phyloP scores from a whole-genome alignment of 2,329 filamentous ascomycete species.

The Mollisiaceae sp. region DNA sequence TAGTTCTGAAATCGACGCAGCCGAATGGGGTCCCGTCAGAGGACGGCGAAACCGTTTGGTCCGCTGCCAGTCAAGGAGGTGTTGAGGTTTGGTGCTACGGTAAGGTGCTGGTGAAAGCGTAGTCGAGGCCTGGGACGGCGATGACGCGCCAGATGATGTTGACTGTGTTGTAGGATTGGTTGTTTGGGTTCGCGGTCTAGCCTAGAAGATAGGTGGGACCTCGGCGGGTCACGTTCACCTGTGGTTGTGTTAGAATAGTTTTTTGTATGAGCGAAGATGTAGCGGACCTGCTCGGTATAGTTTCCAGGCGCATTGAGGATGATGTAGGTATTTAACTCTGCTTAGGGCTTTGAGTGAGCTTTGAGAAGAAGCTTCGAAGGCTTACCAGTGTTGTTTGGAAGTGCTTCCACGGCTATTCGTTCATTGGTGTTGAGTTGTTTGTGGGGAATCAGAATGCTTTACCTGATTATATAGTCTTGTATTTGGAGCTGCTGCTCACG shows the following conservation, averaged over 20 bases:
- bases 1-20: slow-evolving; percentile 65
- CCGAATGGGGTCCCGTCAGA: slow-evolving; percentile 66
- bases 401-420: slow-evolving; percentile 32
- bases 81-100: slow-evolving; percentile 67
- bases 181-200: slow-evolving; percentile 43
- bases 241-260: slow-evolving; percentile 49
- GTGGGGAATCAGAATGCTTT: neutral
- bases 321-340: slow-evolving; percentile 44
- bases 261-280: neutral
- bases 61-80: slow-evolving; percentile 66
- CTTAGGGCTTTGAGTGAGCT: neutral
- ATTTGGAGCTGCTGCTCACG: slow-evolving; percentile 24
- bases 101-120: slow-evolving; percentile 67
- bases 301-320: slow-evolving; percentile 65
- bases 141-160: slow-evolving; percentile 65
- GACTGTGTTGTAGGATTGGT: slow-evolving; percentile 50
- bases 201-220: slow-evolving; percentile 67
- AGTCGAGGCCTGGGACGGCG: slow-evolving; percentile 55
- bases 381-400: slow-evolving; percentile 39
- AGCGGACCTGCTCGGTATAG: slow-evolving; percentile 55
- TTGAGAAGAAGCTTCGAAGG: neutral
- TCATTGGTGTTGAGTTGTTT: slow-evolving; percentile 17
- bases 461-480: slow-evolving; percentile 39
- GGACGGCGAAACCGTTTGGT: slow-evolving; percentile 65
- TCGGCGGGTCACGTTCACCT: slow-evolving; percentile 64